These are phyloP conservation scores for Dactylellina drechsleri DNA, from an alignment of 2,329 filamentous ascomycete species.

Conservation along the genomic window DNA sequence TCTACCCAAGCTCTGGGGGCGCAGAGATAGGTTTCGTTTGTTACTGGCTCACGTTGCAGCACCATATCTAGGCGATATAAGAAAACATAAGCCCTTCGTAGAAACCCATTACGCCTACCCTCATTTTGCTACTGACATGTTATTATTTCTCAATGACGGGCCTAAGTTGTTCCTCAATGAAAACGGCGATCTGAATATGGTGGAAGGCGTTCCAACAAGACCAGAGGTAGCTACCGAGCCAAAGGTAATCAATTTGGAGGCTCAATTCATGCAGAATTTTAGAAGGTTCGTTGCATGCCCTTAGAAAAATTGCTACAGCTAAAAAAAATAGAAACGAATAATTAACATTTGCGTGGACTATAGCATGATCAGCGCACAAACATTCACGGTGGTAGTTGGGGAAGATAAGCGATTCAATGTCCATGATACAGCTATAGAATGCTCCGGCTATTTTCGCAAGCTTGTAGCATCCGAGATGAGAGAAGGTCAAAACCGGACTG, in stretches of 20 bases:
- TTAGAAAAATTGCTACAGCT: no score
- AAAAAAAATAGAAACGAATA: no score
- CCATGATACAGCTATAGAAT: constrained; percentile 17
- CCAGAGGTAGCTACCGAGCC: no score
- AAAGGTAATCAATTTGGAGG: no score
- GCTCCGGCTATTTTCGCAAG: constrained; percentile 25
- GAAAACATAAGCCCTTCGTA: background rate
- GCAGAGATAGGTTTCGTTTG: constrained; percentile 21
- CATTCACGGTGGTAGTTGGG: constrained; percentile 10
- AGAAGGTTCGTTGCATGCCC: background rate
- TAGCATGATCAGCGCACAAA: background rate
- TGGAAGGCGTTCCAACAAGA: no score
- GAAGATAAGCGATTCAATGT: constrained; percentile 17
- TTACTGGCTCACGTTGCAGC: constrained; percentile 15
- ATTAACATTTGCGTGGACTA: no score
- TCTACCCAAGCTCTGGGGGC: no score
- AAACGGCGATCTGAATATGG: background rate
- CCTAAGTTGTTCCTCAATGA: background rate
- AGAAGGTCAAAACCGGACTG: constrained; percentile 12
- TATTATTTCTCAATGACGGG: constrained; percentile 14
- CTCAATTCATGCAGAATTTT: background rate
- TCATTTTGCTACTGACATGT: constrained; percentile 14
- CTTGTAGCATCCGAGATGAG: constrained; percentile 23
- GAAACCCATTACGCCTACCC: background rate
- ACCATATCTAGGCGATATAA: background rate